These are phyloP conservation scores for Dicorynia guianensis DNA, from an alignment of 306 rosid genomes.

Conservation along the genomic window DNA sequence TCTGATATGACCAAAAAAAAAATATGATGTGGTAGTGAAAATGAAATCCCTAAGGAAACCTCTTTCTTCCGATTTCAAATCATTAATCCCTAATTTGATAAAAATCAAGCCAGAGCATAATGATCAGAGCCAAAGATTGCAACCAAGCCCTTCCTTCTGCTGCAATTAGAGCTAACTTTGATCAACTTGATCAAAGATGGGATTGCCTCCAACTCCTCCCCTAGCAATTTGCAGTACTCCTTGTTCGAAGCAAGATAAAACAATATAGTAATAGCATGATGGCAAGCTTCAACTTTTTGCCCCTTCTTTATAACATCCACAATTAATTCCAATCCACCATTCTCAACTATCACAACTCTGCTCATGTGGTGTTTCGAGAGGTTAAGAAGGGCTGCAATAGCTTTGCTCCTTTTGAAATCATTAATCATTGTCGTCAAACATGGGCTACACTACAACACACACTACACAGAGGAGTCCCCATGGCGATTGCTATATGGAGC, in stretches of 20 bases:
- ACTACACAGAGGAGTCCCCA: no score
- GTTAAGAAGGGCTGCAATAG: slow-evolving; percentile 76
- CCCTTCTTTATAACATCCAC: slow-evolving; percentile 62
- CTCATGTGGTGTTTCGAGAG: slow-evolving; percentile 71
- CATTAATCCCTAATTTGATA: no score
- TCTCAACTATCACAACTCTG: slow-evolving; percentile 53
- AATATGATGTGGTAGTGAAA: no score
- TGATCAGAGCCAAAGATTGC: slow-evolving; percentile 68
- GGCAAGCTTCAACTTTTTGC: slow-evolving; percentile 54
- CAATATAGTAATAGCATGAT: slow-evolving; percentile 71
- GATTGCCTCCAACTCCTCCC: slow-evolving; percentile 61
- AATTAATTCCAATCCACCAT: slow-evolving; percentile 62
- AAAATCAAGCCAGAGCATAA: no score
- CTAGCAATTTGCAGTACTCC: slow-evolving; percentile 60
- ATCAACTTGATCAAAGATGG: slow-evolving; percentile 61
- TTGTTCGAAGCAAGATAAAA: slow-evolving; percentile 74
- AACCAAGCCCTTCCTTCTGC: slow-evolving; percentile 77
- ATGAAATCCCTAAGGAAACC: no score
- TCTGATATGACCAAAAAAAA: no score
- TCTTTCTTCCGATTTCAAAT: no score
- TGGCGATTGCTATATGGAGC: no score
- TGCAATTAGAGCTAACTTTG: slow-evolving; percentile 50
- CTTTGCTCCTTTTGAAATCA: no score
- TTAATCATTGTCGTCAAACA: no score
- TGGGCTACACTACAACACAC: no score